Evolutionary conservation across 1,284 basidiomycete genomes (phyloP).

Genomic region (Trichosporon sp.): DNA sequence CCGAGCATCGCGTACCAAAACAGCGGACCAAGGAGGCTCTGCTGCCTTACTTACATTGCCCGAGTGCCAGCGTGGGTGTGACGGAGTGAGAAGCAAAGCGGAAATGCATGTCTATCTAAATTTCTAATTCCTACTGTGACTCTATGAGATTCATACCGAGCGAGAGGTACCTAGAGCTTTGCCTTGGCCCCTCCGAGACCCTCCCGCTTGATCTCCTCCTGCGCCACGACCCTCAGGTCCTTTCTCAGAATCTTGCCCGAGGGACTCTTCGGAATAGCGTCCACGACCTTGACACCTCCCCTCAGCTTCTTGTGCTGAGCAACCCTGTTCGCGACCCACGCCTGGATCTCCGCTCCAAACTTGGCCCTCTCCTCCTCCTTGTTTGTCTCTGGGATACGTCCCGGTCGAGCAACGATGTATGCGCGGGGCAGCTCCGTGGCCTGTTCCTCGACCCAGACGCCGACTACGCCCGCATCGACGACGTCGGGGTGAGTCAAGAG

Average conservation of each 20-base stretch:
- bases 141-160: too few relatives aligned
- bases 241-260: slow-evolving; percentile 53
- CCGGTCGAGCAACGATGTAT: slow-evolving; percentile 51
- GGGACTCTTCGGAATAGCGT: slow-evolving; percentile 58
- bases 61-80: too few relatives aligned
- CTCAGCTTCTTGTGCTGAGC: slow-evolving; percentile 58
- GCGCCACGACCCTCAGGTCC: slow-evolving; percentile 23
- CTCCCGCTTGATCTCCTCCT: slow-evolving; percentile 18
- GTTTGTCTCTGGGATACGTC: neutral
- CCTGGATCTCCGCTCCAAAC: slow-evolving; percentile 60
- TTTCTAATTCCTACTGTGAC: neutral
- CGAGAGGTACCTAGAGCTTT: slow-evolving; percentile 6
- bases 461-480: slow-evolving; percentile 71
- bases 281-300: slow-evolving; percentile 59
- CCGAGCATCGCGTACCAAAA: too few relatives aligned
- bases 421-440: slow-evolving; percentile 73
- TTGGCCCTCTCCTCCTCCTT: slow-evolving; percentile 55
- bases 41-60: too few relatives aligned
- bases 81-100: too few relatives aligned
- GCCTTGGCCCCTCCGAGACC: neutral
- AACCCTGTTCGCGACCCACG: slow-evolving; percentile 67
- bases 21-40: too few relatives aligned
- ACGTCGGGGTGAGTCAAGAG: slow-evolving; percentile 72
- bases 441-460: slow-evolving; percentile 65
- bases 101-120: neutral